Evolutionary conservation across 208 protist genomes (phyloP).

Genomic region (Angomonas ambiguus): DNA sequence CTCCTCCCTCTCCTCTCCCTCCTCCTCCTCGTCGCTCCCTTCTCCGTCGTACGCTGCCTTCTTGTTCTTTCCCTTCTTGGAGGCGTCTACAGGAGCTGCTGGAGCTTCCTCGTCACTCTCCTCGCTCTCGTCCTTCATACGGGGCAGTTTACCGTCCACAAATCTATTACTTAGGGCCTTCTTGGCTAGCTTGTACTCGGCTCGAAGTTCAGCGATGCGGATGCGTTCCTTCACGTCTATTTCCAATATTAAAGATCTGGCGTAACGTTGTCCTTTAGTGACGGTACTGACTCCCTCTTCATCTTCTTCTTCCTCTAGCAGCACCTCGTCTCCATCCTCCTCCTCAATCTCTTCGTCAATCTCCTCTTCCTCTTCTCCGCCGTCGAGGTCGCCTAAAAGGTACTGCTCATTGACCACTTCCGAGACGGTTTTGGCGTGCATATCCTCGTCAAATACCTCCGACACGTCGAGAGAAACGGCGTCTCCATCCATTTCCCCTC

Average conservation of each 20-base stretch:
- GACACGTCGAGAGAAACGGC: slow-evolving; percentile 7
- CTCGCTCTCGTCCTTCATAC: slow-evolving; percentile 39
- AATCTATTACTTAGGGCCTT: slow-evolving; percentile 46
- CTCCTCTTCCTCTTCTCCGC: slow-evolving; percentile 20
- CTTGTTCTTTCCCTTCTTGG: neutral
- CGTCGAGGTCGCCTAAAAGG: slow-evolving; percentile 35
- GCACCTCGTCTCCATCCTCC: slow-evolving; percentile 14
- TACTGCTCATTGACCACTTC: slow-evolving; percentile 30
- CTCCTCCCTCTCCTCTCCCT: slow-evolving; percentile 21
- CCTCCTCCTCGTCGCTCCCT: slow-evolving; percentile 8
- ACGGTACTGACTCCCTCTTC: slow-evolving; percentile 16
- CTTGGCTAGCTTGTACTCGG: slow-evolving; percentile 56
- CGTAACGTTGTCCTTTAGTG: slow-evolving; percentile 12
- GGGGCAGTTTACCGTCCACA: slow-evolving; percentile 44
- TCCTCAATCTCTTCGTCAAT: slow-evolving; percentile 37
- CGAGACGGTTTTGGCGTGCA: neutral
- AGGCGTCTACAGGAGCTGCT: neutral
- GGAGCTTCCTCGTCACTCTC: slow-evolving; percentile 22
- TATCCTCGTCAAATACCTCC: slow-evolving; percentile 2
- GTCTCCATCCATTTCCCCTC: slow-evolving; percentile 16
- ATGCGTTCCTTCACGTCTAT: slow-evolving; percentile 42
- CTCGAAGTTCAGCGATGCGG: slow-evolving; percentile 49
- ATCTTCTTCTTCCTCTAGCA: slow-evolving; percentile 47
- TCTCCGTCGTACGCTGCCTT: neutral
- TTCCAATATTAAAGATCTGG: slow-evolving; percentile 23